Percentiles rank a stretch among this genome's conserved stretches.
Conservation (phyloP, 2,329 filamentous ascomycete genomes). For the Epichloe gansuensis region DNA sequence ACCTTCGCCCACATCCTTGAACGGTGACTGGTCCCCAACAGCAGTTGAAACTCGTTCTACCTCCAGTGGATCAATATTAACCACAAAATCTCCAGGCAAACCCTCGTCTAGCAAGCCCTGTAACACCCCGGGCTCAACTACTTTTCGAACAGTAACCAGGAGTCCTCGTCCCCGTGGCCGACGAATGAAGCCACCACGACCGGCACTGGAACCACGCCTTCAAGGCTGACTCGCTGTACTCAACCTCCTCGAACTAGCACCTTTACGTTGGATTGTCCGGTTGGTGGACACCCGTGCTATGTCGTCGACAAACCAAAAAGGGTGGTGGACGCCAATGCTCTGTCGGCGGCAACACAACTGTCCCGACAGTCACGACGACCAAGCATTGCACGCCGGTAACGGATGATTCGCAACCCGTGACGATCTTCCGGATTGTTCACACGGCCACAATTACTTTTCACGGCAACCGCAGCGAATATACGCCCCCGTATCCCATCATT, state of each 20-base stretch:
- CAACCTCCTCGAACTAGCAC: neutral
- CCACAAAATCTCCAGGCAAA: neutral
- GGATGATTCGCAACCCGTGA: conserved; percentile 18
- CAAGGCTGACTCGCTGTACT: neutral
- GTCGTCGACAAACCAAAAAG: too few species aligned
- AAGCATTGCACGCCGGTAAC: conserved; percentile 22
- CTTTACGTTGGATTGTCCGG: conserved; percentile 3
- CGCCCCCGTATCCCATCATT: conserved; percentile 31
- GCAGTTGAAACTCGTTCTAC: neutral
- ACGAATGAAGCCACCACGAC: neutral
- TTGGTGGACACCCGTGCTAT: neutral
- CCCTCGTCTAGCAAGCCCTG: neutral
- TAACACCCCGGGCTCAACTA: neutral
- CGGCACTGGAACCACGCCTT: neutral
- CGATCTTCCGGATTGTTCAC: conserved; percentile 33
- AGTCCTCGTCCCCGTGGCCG: neutral
- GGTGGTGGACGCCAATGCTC: neutral
- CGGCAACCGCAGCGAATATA: conserved; percentile 34
- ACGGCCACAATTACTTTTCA: conserved; percentile 38
- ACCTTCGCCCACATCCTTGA: neutral
- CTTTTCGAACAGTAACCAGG: neutral
- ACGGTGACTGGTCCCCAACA: neutral
- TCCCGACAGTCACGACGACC: conserved; percentile 7
- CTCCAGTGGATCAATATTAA: neutral
- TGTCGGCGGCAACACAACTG: neutral